Percentiles rank a stretch among this genome's conserved stretches.
phyloP scores from a whole-genome alignment of 2,329 filamentous ascomycete species.

The Ploettnerulaceae sp. region DNA sequence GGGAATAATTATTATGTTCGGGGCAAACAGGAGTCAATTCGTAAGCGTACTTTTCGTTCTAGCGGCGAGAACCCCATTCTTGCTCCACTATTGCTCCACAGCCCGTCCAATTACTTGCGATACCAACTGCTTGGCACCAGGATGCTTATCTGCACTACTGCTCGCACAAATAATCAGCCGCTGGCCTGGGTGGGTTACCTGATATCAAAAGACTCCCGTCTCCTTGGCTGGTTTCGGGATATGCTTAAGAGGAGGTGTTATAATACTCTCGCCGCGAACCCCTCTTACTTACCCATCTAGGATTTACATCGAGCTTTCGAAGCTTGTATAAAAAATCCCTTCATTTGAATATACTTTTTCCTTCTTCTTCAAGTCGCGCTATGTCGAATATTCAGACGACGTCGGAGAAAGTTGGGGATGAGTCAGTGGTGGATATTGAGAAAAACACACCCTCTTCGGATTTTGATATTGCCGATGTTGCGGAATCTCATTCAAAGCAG shows the following conservation, averaged over 20 bases:
- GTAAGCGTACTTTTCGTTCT: too few relatives aligned
- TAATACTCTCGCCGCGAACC: not conserved
- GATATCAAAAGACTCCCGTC: not conserved
- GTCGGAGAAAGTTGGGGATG: not conserved
- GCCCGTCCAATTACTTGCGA: not conserved
- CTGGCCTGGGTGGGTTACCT: too few relatives aligned
- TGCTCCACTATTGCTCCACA: constrained; percentile 2
- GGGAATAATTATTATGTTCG: too few relatives aligned
- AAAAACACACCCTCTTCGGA: not conserved
- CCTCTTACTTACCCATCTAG: not conserved
- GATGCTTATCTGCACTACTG: not conserved
- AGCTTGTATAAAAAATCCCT: too few relatives aligned
- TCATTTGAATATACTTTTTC: too few relatives aligned
- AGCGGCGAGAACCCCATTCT: too few relatives aligned
- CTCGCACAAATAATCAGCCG: not conserved
- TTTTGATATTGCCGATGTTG: constrained; percentile 3
- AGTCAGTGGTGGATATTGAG: constrained; percentile 5
- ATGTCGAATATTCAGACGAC: constrained; percentile 1
- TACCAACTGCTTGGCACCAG: not conserved
- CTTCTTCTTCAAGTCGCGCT: not conserved
- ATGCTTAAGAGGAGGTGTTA: not conserved
- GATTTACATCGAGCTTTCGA: too few relatives aligned
- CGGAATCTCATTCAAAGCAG: constrained; percentile 1
- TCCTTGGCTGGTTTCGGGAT: not conserved
- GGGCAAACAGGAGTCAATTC: too few relatives aligned